These are phyloP conservation scores for Fraxinus americana DNA, from an alignment of 257 asterid genomes.

Conservation along the genomic window DNA sequence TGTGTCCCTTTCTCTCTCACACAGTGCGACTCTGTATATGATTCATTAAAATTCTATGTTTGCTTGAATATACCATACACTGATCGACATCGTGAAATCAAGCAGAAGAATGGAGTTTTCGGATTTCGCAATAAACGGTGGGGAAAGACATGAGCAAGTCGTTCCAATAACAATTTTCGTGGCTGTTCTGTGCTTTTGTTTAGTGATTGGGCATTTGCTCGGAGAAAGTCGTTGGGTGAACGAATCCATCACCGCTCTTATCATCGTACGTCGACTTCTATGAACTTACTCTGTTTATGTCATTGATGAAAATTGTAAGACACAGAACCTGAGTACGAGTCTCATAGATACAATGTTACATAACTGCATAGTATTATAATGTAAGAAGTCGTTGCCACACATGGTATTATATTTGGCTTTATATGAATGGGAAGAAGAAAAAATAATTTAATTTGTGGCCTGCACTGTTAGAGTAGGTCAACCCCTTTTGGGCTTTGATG, in stretches of 20 bases:
- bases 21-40: not conserved
- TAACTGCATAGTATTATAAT: not conserved
- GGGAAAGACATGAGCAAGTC: constrained; percentile 27
- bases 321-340: too few relatives aligned
- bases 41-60: not conserved
- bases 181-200: constrained; percentile 46
- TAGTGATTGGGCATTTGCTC: constrained; percentile 44
- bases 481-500: not conserved
- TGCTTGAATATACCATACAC: not conserved
- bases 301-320: not conserved
- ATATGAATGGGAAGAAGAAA: not conserved
- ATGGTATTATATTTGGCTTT: not conserved
- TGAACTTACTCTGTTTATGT: not conserved
- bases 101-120: constrained; percentile 10
- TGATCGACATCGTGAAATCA: not conserved
- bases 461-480: not conserved
- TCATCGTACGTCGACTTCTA: constrained; percentile 28
- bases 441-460: not conserved
- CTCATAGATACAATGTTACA: not conserved
- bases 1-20: not conserved
- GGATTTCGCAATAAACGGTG: constrained; percentile 13
- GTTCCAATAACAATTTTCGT: constrained; percentile 43
- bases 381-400: not conserved
- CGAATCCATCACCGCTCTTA: constrained; percentile 51
- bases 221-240: constrained; percentile 52